Percentiles rank a stretch among this genome's conserved stretches.
These are phyloP conservation scores for Cenchrus purpureus DNA, from an alignment of 176 grass and related monocot species.

Conservation along the genomic window DNA sequence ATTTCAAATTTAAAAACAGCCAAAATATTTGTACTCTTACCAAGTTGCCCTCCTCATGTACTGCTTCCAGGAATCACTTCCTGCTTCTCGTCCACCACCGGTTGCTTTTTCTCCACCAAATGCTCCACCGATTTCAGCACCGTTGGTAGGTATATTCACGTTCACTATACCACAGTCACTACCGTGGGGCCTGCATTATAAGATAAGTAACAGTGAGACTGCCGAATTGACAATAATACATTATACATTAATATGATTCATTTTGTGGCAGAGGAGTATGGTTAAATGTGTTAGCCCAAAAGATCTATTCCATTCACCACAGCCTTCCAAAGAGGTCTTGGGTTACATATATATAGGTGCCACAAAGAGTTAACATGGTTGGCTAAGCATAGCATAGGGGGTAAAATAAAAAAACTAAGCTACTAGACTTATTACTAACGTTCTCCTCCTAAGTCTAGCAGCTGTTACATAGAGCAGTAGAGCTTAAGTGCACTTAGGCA, in stretches of 20 bases:
- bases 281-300: not conserved
- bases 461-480: too few relatives aligned
- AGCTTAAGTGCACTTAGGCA: too few relatives aligned
- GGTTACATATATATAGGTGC: too few relatives aligned
- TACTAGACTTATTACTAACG: too few relatives aligned
- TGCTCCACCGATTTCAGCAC: constrained; percentile 97
- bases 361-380: too few relatives aligned
- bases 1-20: constrained; percentile 9
- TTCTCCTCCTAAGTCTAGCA: too few relatives aligned
- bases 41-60: constrained; percentile 96
- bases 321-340: too few relatives aligned
- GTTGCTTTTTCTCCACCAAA: constrained; percentile 99
- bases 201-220: constrained; percentile 33
- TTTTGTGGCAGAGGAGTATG: not conserved
- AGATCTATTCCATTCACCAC: too few relatives aligned
- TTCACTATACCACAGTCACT: constrained; percentile 99
- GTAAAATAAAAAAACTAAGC: too few relatives aligned
- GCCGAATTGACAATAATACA: not conserved
- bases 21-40: constrained; percentile 60
- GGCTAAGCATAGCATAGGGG: too few relatives aligned
- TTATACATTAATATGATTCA: not conserved
- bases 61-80: constrained; percentile 99
- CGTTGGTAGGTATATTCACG: constrained; percentile 99
- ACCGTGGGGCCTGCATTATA: constrained; percentile 73
- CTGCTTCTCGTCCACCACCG: constrained; percentile 93